These are phyloP conservation scores for Clitoria ternatea DNA, from an alignment of 306 rosid species.

Conservation along the genomic window DNA sequence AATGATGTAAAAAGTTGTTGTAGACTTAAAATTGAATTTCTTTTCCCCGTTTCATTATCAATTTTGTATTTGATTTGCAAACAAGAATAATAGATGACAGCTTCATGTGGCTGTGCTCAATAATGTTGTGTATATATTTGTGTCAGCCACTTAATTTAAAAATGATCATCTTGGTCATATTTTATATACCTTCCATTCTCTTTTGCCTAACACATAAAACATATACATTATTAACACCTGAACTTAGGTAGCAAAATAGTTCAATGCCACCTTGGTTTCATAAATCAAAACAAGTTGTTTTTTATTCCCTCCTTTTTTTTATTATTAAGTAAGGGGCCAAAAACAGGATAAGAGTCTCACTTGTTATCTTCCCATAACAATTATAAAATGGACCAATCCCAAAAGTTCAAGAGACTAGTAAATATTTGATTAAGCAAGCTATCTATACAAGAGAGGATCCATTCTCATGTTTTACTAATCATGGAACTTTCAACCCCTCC, in stretches of 20 bases:
- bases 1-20: background rate
- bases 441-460: too few species aligned
- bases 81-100: slow-evolving; percentile 17
- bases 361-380: background rate
- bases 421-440: background rate
- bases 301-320: background rate
- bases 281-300: slow-evolving; percentile 17
- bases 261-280: slow-evolving; percentile 31
- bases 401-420: slow-evolving; percentile 1
- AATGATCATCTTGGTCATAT: background rate
- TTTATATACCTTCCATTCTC: background rate
- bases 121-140: background rate
- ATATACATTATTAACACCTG: slow-evolving; percentile 23
- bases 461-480: background rate
- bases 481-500: background rate
- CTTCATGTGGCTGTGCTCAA: slow-evolving; percentile 14
- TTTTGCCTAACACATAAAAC: slow-evolving; percentile 1
- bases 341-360: background rate
- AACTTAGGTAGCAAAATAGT: slow-evolving; percentile 22
- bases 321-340: background rate
- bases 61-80: slow-evolving; percentile 21
- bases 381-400: background rate
- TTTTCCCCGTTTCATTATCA: background rate
- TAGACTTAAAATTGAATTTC: background rate
- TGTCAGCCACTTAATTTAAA: background rate